Conservation (phyloP, 2,329 filamentous ascomycete genomes). For the Botryotinia globosa region DNA sequence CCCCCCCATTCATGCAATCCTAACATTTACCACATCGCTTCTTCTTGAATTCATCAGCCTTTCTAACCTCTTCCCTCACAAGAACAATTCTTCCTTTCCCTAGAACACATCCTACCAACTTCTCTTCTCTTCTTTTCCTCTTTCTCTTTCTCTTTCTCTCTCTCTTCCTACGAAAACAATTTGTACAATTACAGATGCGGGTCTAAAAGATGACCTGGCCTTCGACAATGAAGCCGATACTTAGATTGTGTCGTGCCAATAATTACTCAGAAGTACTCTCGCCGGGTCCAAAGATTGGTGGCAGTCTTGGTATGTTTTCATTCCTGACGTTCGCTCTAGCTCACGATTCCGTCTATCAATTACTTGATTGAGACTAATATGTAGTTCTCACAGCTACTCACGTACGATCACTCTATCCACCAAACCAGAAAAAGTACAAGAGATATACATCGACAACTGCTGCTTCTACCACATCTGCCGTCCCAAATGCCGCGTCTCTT, state of each 20-base stretch:
- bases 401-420: constrained; percentile 1
- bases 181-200: constrained; percentile 16
- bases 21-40: neutral
- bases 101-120: neutral
- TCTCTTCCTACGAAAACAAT: neutral
- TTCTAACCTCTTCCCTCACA: neutral
- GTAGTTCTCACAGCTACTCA: constrained; percentile 1
- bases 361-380: constrained; percentile 9
- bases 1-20: neutral
- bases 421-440: constrained; percentile 1
- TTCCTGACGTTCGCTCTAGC: neutral
- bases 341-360: neutral
- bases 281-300: neutral
- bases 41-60: neutral
- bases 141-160: neutral
- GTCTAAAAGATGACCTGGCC: constrained; percentile 18
- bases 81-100: neutral
- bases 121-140: neutral
- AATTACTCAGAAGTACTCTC: constrained; percentile 1
- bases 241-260: constrained; percentile 17
- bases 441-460: constrained; percentile 10
- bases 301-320: constrained; percentile 13
- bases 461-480: neutral
- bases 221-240: constrained; percentile 21
- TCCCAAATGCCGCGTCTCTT: neutral